These are phyloP conservation scores for Hericium rajendrae DNA, from an alignment of 768 basidiomycete species.

Conservation along the genomic window DNA sequence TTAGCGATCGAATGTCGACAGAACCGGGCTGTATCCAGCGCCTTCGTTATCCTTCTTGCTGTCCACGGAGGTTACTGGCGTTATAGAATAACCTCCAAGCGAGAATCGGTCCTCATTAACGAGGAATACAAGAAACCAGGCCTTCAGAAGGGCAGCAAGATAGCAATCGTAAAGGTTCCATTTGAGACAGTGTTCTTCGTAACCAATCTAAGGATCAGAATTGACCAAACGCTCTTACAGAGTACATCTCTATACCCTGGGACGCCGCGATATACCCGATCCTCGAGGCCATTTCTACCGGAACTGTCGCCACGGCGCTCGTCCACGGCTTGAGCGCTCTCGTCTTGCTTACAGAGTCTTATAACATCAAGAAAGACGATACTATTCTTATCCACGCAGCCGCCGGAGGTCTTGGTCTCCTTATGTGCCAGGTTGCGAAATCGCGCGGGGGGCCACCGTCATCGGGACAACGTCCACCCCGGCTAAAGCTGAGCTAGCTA, in stretches of 20 bases:
- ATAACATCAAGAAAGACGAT: slow-evolving; percentile 74
- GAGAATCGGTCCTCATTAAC: slow-evolving; percentile 50
- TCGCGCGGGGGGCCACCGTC: slow-evolving; percentile 77
- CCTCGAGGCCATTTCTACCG: slow-evolving; percentile 49
- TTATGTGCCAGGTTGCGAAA: slow-evolving; percentile 69
- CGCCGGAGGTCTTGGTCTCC: slow-evolving; percentile 78
- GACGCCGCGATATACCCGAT: slow-evolving; percentile 39
- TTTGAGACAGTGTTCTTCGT: not conserved
- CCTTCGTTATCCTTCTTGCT: slow-evolving; percentile 52
- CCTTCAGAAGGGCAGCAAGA: slow-evolving; percentile 57
- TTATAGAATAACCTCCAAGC: slow-evolving; percentile 63
- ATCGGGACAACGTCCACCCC: slow-evolving; percentile 87
- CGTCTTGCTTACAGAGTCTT: slow-evolving; percentile 74
- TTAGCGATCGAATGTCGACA: slow-evolving; percentile 13
- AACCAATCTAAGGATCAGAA: not conserved
- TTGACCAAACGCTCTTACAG: slow-evolving; percentile 37
- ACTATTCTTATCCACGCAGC: slow-evolving; percentile 81
- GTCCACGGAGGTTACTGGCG: slow-evolving; percentile 75
- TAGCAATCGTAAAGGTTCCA: slow-evolving; percentile 45
- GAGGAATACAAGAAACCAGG: slow-evolving; percentile 53
- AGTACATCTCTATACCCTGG: slow-evolving; percentile 64
- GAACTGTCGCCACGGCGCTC: slow-evolving; percentile 56
- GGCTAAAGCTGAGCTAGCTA: slow-evolving; percentile 78
- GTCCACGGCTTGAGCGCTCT: slow-evolving; percentile 75
- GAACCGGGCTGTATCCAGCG: slow-evolving; percentile 55